phyloP scores from a whole-genome alignment of 345 rosid species.

The Laguncularia racemosa region DNA sequence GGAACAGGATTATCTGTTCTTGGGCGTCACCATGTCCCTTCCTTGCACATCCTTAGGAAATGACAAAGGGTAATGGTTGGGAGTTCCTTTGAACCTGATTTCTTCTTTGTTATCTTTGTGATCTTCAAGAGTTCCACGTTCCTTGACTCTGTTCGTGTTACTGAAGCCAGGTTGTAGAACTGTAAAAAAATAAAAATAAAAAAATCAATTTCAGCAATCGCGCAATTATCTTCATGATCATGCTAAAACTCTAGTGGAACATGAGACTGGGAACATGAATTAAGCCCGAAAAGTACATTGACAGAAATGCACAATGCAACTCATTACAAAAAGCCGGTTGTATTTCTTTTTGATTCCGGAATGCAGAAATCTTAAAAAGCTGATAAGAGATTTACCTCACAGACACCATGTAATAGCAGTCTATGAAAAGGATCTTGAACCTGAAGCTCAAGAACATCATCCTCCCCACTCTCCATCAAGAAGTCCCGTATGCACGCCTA shows the following conservation, averaged over 20 bases:
- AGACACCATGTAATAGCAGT: constrained; percentile 85
- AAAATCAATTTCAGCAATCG: too few species aligned
- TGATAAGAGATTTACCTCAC: constrained; percentile 51
- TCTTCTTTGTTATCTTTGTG: constrained; percentile 65
- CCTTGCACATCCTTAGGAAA: constrained; percentile 80
- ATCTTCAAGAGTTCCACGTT: constrained; percentile 36
- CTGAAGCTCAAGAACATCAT: constrained; percentile 48
- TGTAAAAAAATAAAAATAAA: constrained; percentile 10
- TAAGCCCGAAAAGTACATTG: too few species aligned
- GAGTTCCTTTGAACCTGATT: constrained; percentile 28
- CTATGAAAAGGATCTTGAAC: constrained; percentile 92
- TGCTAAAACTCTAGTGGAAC: too few species aligned
- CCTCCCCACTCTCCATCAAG: constrained; percentile 42
- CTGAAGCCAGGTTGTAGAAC: constrained; percentile 81
- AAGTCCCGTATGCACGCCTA: constrained; percentile 64
- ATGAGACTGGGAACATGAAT: too few species aligned
- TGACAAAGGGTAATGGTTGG: constrained; percentile 52
- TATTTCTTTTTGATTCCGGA: not conserved
- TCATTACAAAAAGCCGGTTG: not conserved
- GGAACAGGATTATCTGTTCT: not conserved
- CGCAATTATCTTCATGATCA: too few species aligned
- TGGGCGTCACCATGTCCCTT: constrained; percentile 65
- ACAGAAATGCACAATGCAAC: not conserved
- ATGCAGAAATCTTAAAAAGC: not conserved
- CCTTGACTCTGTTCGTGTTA: constrained; percentile 45